phyloP scores from a whole-genome alignment of 192 early-diverging fungal species.

The Umbelopsis sp. region DNA sequence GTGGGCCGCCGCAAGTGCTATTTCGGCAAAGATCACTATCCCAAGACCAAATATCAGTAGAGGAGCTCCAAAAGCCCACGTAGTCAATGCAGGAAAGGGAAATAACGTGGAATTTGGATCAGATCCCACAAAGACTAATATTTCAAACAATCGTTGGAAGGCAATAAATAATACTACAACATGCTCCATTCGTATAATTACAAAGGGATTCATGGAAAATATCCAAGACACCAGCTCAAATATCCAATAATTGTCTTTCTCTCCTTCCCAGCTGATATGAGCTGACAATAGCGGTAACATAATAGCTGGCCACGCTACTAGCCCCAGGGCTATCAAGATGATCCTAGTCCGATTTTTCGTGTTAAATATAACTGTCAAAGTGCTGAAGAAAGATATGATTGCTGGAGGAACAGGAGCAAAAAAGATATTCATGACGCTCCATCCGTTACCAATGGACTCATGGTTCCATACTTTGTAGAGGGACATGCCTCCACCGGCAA shows the following conservation, averaged over 20 bases:
- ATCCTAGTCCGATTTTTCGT: neutral
- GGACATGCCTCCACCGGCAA: neutral
- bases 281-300: neutral
- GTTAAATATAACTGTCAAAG: neutral
- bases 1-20: neutral
- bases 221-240: neutral
- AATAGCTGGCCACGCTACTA: slow-evolving; percentile 1
- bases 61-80: neutral
- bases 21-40: neutral
- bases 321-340: neutral
- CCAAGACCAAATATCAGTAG: neutral
- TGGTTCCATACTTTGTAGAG: neutral
- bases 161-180: neutral
- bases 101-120: neutral
- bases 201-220: neutral
- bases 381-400: neutral
- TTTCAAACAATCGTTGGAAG: neutral
- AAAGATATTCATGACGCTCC: neutral
- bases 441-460: neutral
- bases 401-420: neutral
- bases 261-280: too few species aligned
- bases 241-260: neutral
- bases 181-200: neutral
- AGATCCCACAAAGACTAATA: neutral
- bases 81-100: neutral